Percentiles rank a stretch among this genome's conserved stretches.
phyloP scores from a whole-genome alignment of 306 rosid species.

The Quercus alba region DNA sequence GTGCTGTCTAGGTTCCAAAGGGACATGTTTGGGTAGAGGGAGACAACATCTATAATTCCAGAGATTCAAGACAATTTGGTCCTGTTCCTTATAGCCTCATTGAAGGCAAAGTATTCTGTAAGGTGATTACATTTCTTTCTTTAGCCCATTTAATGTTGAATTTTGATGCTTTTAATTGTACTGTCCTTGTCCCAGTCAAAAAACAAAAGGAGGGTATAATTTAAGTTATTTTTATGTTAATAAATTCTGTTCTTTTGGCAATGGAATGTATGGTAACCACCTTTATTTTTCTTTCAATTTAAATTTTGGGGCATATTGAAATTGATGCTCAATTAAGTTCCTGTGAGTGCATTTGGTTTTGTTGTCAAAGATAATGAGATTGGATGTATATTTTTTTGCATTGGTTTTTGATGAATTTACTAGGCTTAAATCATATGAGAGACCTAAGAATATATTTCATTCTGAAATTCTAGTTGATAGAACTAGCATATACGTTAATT shows the following conservation, averaged over 20 bases:
- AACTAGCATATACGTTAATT: no score
- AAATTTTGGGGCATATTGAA: not conserved
- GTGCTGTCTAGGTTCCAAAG: constrained; percentile 57
- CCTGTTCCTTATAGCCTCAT: constrained; percentile 72
- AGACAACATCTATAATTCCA: constrained; percentile 46
- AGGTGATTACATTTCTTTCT: constrained; percentile 37
- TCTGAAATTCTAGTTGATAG: no score
- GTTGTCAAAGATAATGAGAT: no score
- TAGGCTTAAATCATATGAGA: no score
- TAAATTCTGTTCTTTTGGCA: not conserved
- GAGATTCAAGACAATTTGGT: constrained; percentile 74
- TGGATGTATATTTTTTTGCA: no score
- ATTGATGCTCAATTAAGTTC: no score
- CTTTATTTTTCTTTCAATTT: not conserved
- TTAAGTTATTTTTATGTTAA: not conserved
- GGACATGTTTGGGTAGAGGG: constrained; percentile 83
- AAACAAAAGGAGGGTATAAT: not conserved
- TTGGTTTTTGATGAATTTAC: no score
- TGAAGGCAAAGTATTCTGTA: constrained; percentile 57
- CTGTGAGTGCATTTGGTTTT: no score
- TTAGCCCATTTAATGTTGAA: not conserved
- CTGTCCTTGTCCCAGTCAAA: not conserved
- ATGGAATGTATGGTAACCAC: not conserved
- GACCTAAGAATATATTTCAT: no score
- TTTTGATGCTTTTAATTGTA: not conserved